A percentile compares a stretch with the other conserved stretches of the same genome.
Evolutionary conservation across 345 rosid species (phyloP).

Genomic region (Arabis alpina): DNA sequence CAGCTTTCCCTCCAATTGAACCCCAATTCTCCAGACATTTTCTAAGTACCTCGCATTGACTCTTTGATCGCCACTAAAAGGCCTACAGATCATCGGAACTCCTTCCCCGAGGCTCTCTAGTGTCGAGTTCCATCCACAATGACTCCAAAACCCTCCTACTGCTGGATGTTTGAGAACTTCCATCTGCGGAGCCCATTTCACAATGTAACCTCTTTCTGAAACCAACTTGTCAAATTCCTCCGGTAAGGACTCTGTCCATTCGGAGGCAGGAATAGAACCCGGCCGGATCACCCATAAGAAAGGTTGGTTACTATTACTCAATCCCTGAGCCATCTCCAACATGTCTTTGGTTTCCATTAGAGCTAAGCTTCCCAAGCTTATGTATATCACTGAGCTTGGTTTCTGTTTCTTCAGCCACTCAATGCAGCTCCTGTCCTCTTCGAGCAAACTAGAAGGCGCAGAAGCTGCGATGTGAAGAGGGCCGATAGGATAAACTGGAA

Average conservation of each 20-base stretch:
- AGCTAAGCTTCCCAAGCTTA: slow-evolving; percentile 67
- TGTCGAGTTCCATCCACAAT: slow-evolving; percentile 59
- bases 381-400: slow-evolving; percentile 54
- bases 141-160: slow-evolving; percentile 58
- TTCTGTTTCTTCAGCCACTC: slow-evolving; percentile 54
- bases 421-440: slow-evolving; percentile 54
- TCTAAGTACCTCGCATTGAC: slow-evolving; percentile 50
- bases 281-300: slow-evolving; percentile 60
- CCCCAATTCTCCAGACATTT: slow-evolving; percentile 49
- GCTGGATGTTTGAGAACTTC: slow-evolving; percentile 53
- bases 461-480: slow-evolving; percentile 39
- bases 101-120: slow-evolving; percentile 58
- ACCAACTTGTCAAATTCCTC: slow-evolving; percentile 40
- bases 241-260: slow-evolving; percentile 43
- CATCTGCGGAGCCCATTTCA: slow-evolving; percentile 61
- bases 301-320: slow-evolving; percentile 49
- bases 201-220: slow-evolving; percentile 46
- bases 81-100: slow-evolving; percentile 56
- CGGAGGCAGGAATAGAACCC: slow-evolving; percentile 27
- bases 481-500: slow-evolving; percentile 45
- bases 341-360: slow-evolving; percentile 35
- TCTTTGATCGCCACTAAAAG: slow-evolving; percentile 47
- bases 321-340: slow-evolving; percentile 48
- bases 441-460: slow-evolving; percentile 43
- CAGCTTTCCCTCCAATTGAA: slow-evolving; percentile 46